Base-by-base conservation (phyloP, 257 asterid species). In the Catharanthus roseus region DNA sequence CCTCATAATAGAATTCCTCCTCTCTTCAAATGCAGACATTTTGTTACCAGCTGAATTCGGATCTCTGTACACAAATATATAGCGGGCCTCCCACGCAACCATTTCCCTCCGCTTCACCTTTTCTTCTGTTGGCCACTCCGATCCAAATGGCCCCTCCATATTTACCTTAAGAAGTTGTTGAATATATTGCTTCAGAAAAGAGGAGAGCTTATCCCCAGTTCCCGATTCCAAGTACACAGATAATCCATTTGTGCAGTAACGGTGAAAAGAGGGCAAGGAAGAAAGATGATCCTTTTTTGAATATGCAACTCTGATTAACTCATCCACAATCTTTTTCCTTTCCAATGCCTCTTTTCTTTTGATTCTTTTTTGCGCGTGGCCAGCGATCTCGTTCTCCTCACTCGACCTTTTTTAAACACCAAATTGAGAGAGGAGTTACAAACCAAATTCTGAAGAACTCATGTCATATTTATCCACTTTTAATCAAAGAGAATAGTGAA, bases 111-210 rank as follows among this genome's bases (percentile, higher is more conserved):
- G 86, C 81, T 91, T 93, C 76, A 79, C 84, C 84, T 87, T 93
- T 82, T 93, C 96, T 82, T 93, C 97, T 67, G 76, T 64, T 18
- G 89, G 84, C 99, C 99, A 93, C 81, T 91, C 95, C n/a, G 83
- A 73, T 69, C 96, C 96, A 86, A 78, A 91, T 45, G 85, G 85
- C 23, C n/a, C 88, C 85, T 88, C 92, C 97, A 93, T 93, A 73
- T 93, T 93, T 62, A 83, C 74, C 98, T 89, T 89, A 38, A 93
- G 95, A 71, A 93, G 99, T 68, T 77, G 69, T 75, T 85, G 90
- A 50, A 91, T 80, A 75, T 73, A 86, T 50, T 74, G 79, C 87
- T 89, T 93, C 44, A 87, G 75, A 60, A 31, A 68, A 39, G 77
- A 80, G 42, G 90, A 68, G 49, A 93, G 96, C 81, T 84, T 83